Percentiles rank a stretch among this genome's conserved stretches.
Conservation (phyloP, 2,329 filamentous ascomycete species). For the Fusarium sp. region DNA sequence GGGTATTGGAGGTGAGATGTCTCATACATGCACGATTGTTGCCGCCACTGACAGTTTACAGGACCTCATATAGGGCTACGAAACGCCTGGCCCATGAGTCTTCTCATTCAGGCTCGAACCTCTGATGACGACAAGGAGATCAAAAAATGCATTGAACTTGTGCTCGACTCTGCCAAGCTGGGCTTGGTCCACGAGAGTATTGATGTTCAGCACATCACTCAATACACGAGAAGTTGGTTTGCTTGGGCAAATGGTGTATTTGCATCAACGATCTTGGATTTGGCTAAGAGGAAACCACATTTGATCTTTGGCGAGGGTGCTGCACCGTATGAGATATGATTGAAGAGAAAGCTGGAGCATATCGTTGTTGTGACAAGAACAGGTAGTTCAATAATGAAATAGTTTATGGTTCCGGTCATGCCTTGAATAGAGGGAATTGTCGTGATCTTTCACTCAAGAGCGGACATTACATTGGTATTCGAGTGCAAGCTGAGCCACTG, state of each 20-base stretch:
- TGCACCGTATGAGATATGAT: constrained; percentile 66
- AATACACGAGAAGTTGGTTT: constrained; percentile 93
- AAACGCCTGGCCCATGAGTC: constrained; percentile 97
- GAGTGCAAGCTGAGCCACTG: not conserved
- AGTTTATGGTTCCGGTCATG: not conserved
- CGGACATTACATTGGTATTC: not conserved
- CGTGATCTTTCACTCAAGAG: not conserved
- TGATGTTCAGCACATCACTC: constrained; percentile 74
- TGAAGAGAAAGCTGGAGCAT: not conserved
- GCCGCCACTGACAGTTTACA: constrained; percentile 30
- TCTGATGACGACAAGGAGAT: constrained; percentile 88
- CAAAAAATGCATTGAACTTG: constrained; percentile 74
- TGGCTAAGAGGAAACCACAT: constrained; percentile 89
- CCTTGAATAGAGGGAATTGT: not conserved
- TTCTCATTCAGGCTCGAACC: constrained; percentile 92
- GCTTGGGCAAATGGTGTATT: constrained; percentile 99
- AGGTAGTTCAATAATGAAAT: not conserved
- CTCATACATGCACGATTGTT: not conserved
- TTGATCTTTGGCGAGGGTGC: constrained; percentile 79
- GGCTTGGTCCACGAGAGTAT: constrained; percentile 94
- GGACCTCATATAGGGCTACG: constrained; percentile 81
- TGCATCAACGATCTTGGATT: constrained; percentile 88
- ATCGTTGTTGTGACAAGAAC: not conserved
- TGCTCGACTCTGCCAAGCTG: constrained; percentile 79
- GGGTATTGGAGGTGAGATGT: constrained; percentile 82